phyloP scores from a whole-genome alignment of 176 grass and related monocot species.

The Thalia dealbata region DNA sequence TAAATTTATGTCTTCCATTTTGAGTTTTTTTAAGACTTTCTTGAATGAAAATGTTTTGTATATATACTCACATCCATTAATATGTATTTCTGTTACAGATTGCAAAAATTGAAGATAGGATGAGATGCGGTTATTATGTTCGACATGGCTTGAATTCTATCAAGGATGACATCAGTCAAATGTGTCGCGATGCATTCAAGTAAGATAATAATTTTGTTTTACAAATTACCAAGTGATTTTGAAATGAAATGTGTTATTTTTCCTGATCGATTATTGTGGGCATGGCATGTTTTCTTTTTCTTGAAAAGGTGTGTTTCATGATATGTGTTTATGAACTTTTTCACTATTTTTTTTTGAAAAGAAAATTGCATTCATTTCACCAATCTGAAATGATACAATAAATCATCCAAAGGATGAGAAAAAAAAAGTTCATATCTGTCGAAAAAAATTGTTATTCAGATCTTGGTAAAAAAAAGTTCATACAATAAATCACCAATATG shows the following conservation, averaged over 20 bases:
- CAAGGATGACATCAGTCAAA: conserved; percentile 84
- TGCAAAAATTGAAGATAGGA: conserved; percentile 82
- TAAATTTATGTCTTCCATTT: conserved; percentile 15
- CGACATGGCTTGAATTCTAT: conserved; percentile 79
- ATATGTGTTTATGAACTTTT: not conserved
- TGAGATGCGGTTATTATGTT: conserved; percentile 87
- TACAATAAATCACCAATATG: too few species aligned
- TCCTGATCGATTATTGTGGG: not conserved
- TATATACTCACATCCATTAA: not conserved
- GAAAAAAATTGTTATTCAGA: too few species aligned
- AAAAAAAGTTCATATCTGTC: too few species aligned
- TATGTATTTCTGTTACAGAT: conserved; percentile 44
- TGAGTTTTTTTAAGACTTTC: not conserved
- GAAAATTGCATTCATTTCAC: too few species aligned
- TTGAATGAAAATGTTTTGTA: conserved; percentile 4
- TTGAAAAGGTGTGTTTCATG: too few species aligned
- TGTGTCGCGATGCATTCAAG: conserved; percentile 94
- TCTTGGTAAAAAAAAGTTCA: too few species aligned
- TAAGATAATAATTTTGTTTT: conserved; percentile 26
- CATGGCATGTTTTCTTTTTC: too few species aligned
- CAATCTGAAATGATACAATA: too few species aligned
- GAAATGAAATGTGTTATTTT: not conserved
- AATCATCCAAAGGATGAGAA: too few species aligned
- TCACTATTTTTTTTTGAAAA: too few species aligned
- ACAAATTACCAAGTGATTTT: not conserved